Evolutionary conservation across 2,329 filamentous ascomycete genomes (phyloP).

Genomic region (Aureobasidium sp.): DNA sequence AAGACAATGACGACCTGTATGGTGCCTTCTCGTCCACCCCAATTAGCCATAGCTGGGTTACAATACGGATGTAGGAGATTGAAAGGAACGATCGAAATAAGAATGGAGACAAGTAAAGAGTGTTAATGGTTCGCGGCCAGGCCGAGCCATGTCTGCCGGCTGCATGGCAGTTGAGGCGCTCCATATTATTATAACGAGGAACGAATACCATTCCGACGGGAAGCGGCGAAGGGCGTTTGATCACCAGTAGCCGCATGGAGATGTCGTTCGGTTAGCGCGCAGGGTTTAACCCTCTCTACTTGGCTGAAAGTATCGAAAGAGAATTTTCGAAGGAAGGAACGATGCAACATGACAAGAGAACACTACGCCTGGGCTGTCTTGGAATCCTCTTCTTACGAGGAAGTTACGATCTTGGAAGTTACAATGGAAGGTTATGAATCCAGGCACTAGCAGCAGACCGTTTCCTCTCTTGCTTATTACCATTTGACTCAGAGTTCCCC

Average conservation of each 20-base stretch:
- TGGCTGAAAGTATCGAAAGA: background rate
- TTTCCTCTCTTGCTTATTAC: background rate
- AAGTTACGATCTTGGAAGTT: background rate
- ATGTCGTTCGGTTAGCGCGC: background rate
- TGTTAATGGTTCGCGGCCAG: background rate
- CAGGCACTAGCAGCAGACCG: background rate
- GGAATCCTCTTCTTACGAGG: background rate
- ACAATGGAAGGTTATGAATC: background rate
- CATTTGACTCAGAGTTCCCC: conserved; percentile 4
- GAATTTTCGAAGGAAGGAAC: background rate
- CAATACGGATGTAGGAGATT: background rate
- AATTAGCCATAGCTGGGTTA: background rate
- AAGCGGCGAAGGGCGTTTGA: background rate
- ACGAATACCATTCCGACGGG: background rate
- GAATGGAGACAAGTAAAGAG: background rate
- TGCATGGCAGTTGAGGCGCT: conserved; percentile 1
- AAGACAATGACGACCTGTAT: conserved; percentile 2
- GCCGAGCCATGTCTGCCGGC: background rate
- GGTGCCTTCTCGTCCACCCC: background rate
- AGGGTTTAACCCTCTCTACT: background rate
- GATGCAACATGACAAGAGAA: too few species aligned
- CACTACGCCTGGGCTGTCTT: background rate
- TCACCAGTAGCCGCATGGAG: background rate
- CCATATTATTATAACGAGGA: background rate
- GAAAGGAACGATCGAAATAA: background rate